Evolutionary conservation across 1,284 basidiomycete genomes (phyloP), one percentile per base, ranked within the genome.

Genomic region (Erythrobasidium hasegawianum): DNA sequence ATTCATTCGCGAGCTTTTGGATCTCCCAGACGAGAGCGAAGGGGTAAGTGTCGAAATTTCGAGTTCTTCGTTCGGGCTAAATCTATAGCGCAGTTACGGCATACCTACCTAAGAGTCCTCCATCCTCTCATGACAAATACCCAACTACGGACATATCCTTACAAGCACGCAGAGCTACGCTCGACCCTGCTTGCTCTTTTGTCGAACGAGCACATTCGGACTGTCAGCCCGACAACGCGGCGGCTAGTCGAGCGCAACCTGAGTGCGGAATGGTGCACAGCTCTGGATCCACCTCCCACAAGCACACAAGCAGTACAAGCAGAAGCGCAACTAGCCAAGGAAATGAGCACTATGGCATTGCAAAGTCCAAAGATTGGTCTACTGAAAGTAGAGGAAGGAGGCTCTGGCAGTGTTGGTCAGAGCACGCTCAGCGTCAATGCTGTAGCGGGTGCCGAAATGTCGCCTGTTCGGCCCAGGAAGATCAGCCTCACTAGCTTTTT

Each of bases 121-220:
- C 91, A 97, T 75, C 95, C 95, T 0, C 85, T 99, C 3, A 83
- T 98, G 26, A 93, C 89, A 16, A 91, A 91, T 76, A 98, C 96
- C 0, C 96, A 98, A 77, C 82, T 99, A 7, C 86, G 87, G 38
- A 81, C 73, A 81, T 62, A 81, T 69, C 87, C 90, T 0, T 97
- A 98, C 81, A 99, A 99, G 77, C 87, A 93, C 3, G 82, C 87
- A 0, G 89, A 96, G 76, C 89, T 98, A 70, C 85, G 90, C 11
- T 83, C 85, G 49, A 83, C 89, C 4, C 83, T 98, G n/a, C 85
- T 90, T 71, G 87, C 85, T 0, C 82, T 97, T 24, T 81, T 88
- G 45, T 81, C 85, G 58, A 83, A 92, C 72, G 83, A 85, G 2
- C 81, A 85, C 58, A 87, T 97, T 66, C 84, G 88, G 29, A 89